Conservation (phyloP, 164 flowering plant species). For the Kalanchoe fedtschenkoi region DNA sequence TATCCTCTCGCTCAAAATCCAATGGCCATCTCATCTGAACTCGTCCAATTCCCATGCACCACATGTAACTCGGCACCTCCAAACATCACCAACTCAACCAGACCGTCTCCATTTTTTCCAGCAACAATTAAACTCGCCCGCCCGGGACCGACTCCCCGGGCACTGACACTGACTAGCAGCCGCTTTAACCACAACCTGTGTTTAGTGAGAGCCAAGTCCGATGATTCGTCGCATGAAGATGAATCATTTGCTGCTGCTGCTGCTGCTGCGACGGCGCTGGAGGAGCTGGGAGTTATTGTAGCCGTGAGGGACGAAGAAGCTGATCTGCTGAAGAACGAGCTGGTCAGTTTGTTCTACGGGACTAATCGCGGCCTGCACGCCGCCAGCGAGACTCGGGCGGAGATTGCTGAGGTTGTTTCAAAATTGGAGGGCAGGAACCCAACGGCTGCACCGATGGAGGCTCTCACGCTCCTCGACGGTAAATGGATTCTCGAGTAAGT, state of each 20-base stretch:
- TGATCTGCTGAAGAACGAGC: constrained; percentile 1
- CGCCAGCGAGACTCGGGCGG: neutral
- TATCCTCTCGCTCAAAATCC: neutral
- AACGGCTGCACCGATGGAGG: neutral
- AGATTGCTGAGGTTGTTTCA: constrained; percentile 1
- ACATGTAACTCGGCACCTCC: neutral
- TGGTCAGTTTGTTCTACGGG: neutral
- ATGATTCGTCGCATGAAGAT: neutral
- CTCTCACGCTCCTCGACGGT: neutral
- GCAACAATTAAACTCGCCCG: too few species aligned
- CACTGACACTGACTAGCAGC: too few species aligned
- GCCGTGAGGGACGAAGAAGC: neutral
- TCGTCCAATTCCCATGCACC: constrained; percentile 1
- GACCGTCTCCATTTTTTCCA: neutral
- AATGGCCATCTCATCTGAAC: neutral
- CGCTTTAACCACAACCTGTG: too few species aligned
- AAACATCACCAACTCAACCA: neutral
- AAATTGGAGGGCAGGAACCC: neutral
- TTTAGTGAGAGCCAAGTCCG: too few species aligned
- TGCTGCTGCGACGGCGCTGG: neutral
- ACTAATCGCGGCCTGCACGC: neutral
- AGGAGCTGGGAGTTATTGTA: neutral
- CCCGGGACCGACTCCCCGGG: too few species aligned
- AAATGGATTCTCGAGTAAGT: constrained; percentile 1
- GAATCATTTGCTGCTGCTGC: neutral